Conservation (phyloP, 2,329 filamentous ascomycete species). For the Stenocarpella maydis region DNA sequence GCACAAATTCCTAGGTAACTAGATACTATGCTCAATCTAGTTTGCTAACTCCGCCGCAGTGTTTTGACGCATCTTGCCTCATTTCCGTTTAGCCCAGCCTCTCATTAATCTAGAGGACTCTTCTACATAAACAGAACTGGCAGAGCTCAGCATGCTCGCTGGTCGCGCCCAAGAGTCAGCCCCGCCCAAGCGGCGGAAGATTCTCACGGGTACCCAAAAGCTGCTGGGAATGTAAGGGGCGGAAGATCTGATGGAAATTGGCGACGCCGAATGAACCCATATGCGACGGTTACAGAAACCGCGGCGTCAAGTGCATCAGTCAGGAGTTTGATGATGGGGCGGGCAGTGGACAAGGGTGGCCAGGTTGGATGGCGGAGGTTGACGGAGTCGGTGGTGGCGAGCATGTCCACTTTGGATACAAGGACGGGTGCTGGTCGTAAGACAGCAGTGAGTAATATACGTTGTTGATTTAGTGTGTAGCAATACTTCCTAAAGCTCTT, state of each 20-base stretch:
- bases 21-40: background rate
- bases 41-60: background rate
- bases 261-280: slow-evolving; percentile 45
- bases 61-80: background rate
- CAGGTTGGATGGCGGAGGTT: slow-evolving; percentile 45
- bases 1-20: too few relatives aligned
- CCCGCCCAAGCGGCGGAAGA: slow-evolving; percentile 43
- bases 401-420: slow-evolving; percentile 38
- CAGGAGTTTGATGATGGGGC: slow-evolving; percentile 54
- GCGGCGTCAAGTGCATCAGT: slow-evolving; percentile 50
- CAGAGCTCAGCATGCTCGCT: background rate
- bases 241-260: slow-evolving; percentile 59
- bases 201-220: slow-evolving; percentile 62
- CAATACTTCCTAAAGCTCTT: background rate
- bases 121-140: background rate
- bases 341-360: slow-evolving; percentile 30
- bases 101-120: background rate
- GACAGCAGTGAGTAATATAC: background rate
- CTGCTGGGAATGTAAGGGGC: slow-evolving; percentile 64
- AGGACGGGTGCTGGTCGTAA: background rate
- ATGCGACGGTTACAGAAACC: slow-evolving; percentile 55
- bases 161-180: background rate
- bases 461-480: background rate
- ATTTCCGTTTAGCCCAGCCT: background rate
- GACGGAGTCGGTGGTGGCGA: slow-evolving; percentile 47